phyloP scores from a whole-genome alignment of 2,329 filamentous ascomycete species.

The Pseudogymnoascus sp. region DNA sequence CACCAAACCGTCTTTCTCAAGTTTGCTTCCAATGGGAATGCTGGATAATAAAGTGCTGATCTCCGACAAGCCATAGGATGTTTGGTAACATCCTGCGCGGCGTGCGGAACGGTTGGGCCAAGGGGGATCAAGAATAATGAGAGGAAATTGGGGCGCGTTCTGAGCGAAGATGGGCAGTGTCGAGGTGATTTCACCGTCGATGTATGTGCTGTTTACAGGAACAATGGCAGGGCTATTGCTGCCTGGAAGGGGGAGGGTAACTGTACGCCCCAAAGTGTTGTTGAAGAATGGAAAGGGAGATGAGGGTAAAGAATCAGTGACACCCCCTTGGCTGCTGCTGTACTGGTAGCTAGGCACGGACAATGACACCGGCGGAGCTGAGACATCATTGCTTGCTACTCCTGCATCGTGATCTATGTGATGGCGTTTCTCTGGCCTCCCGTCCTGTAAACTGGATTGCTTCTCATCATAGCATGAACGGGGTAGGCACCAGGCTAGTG shows the following conservation, averaged over 20 bases:
- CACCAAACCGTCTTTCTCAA: slow-evolving; percentile 50
- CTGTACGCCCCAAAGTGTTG: neutral
- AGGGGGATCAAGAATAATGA: slow-evolving; percentile 69
- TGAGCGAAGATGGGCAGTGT: slow-evolving; percentile 35
- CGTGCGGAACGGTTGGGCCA: slow-evolving; percentile 74
- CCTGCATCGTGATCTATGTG: neutral
- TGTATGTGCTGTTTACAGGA: slow-evolving; percentile 37
- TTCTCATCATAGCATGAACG: neutral
- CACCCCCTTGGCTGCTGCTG: neutral
- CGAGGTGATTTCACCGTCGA: slow-evolving; percentile 43
- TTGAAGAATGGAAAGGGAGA: neutral
- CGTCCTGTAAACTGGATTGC: neutral
- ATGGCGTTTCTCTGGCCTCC: neutral
- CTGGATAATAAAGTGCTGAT: slow-evolving; percentile 43
- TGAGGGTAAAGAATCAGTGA: neutral
- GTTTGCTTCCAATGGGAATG: slow-evolving; percentile 49
- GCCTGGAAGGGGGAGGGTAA: neutral
- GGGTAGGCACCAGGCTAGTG: neutral
- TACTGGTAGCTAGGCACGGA: neutral
- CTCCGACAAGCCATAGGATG: slow-evolving; percentile 36
- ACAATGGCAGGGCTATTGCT: slow-evolving; percentile 24
- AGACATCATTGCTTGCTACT: neutral
- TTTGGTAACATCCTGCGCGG: slow-evolving; percentile 48
- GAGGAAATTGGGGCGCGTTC: slow-evolving; percentile 49
- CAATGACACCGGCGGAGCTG: neutral